A percentile compares a stretch with the other conserved stretches of the same genome.
These are phyloP conservation scores for Exophiala xenobiotica DNA, from an alignment of 2,329 filamentous ascomycete genomes.

Conservation along the genomic window DNA sequence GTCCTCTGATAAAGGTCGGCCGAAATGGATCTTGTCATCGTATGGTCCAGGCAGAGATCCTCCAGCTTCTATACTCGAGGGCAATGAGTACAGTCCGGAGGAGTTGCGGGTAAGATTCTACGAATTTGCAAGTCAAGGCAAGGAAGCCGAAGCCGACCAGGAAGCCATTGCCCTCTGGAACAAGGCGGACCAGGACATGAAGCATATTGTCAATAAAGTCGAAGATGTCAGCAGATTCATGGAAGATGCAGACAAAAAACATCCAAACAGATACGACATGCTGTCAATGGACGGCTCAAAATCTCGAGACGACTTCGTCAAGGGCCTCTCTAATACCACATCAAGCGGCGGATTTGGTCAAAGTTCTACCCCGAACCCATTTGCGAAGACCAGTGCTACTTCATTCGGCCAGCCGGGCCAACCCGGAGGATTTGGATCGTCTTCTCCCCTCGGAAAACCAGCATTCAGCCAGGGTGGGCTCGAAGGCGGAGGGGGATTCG, in stretches of 20 bases:
- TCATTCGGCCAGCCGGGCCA: conserved; percentile 43
- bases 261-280: conserved; percentile 72
- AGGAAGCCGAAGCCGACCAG: conserved; percentile 50
- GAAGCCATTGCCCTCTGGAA: conserved; percentile 58
- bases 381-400: conserved; percentile 32
- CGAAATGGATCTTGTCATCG: conserved; percentile 81
- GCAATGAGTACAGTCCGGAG: conserved; percentile 84
- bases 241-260: conserved; percentile 63
- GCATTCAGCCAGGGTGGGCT: conserved; percentile 43
- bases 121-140: conserved; percentile 59
- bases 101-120: conserved; percentile 77
- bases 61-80: conserved; percentile 81
- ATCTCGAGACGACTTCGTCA: conserved; percentile 32
- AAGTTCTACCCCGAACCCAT: conserved; percentile 22
- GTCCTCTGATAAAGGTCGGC: conserved; percentile 60
- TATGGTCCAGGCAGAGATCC: conserved; percentile 77
- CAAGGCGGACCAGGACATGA: conserved; percentile 69
- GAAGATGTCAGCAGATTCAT: conserved; percentile 72
- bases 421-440: conserved; percentile 32
- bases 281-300: conserved; percentile 42
- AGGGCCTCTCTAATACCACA: conserved; percentile 17
- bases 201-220: conserved; percentile 66
- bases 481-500: conserved; percentile 3
- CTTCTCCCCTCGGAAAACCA: conserved; percentile 37
- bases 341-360: conserved; percentile 13